phyloP scores from a whole-genome alignment of 2,329 filamentous ascomycete species.

The Paraphoma chrysanthemicola region DNA sequence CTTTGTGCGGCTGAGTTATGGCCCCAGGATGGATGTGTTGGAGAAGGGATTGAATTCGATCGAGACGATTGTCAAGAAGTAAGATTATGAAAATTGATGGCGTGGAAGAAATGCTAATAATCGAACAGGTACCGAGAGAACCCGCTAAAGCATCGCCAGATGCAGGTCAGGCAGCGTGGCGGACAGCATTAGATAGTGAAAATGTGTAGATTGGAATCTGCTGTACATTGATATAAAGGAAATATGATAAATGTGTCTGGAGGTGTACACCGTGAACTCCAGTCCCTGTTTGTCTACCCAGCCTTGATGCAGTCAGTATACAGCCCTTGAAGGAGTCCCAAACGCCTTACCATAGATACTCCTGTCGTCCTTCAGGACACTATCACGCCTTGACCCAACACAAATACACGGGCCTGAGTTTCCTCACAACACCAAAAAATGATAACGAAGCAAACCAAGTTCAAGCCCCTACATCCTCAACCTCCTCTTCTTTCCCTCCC shows the following conservation, averaged over 20 bases:
- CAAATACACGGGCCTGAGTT: neutral
- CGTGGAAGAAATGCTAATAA: neutral
- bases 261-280: neutral
- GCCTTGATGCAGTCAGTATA: neutral
- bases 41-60: slow-evolving; percentile 51
- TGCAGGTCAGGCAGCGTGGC: slow-evolving; percentile 19
- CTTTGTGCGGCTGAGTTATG: slow-evolving; percentile 51
- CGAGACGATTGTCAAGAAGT: slow-evolving; percentile 50
- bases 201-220: neutral
- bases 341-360: neutral
- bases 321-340: neutral
- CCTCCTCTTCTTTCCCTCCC: slow-evolving; percentile 24
- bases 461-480: slow-evolving; percentile 14
- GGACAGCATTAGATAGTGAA: slow-evolving; percentile 6
- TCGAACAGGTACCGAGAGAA: slow-evolving; percentile 15
- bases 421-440: neutral
- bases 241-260: neutral
- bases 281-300: neutral
- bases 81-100: slow-evolving; percentile 17
- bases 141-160: slow-evolving; percentile 16
- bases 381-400: neutral
- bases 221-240: neutral
- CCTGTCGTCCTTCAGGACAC: neutral
- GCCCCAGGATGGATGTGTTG: slow-evolving; percentile 49
- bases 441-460: neutral